Percentiles rank a stretch among this genome's conserved stretches.
phyloP scores from a whole-genome alignment of 169 alveolate species.

The Plasmodium sp. region DNA sequence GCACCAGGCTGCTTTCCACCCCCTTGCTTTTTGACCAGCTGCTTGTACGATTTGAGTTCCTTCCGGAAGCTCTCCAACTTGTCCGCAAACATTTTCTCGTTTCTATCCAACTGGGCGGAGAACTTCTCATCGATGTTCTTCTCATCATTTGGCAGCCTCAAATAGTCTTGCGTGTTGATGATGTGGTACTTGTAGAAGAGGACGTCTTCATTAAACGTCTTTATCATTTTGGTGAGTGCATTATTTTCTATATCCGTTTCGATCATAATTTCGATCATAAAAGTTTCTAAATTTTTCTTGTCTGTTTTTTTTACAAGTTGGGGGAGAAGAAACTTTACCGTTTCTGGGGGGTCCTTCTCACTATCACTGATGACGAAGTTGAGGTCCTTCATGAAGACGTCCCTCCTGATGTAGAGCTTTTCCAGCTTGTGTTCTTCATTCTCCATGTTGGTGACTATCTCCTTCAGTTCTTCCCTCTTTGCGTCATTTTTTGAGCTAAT shows the following conservation, averaged over 20 bases:
- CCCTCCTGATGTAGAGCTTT: slow-evolving; percentile 6
- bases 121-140: slow-evolving; percentile 3
- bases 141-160: neutral
- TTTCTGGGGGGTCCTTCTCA: neutral
- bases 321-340: neutral
- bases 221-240: neutral
- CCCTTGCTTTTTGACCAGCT: neutral
- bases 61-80: neutral
- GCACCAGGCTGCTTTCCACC: neutral
- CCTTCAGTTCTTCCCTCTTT: neutral
- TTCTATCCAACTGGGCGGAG: neutral
- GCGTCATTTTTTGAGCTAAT: neutral
- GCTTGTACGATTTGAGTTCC: neutral
- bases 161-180: neutral
- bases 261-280: neutral
- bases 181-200: neutral
- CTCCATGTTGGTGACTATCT: neutral
- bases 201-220: neutral
- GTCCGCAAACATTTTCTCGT: neutral
- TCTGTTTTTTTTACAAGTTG: neutral
- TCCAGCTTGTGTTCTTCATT: neutral
- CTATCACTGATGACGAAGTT: slow-evolving; percentile 32
- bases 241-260: slow-evolving; percentile 21
- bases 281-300: neutral
- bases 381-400: neutral